Base-by-base conservation (phyloP, 2,329 filamentous ascomycete species). In the Dactylellina leptospora region DNA sequence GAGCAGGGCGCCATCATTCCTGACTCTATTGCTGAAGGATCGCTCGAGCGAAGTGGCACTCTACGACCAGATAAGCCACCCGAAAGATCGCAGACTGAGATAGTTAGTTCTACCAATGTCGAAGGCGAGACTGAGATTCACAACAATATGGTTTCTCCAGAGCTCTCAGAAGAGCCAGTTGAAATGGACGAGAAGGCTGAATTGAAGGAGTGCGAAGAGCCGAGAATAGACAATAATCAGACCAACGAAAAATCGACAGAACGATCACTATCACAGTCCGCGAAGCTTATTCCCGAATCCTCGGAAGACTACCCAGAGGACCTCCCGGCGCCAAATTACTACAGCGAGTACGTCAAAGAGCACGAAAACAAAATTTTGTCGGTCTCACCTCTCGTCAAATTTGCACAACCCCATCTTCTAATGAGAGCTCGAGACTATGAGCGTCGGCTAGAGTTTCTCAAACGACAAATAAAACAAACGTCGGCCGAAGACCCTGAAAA, bases 331-430 rank as follows among this genome's bases (percentile, higher is more conserved):
- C 91, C 93, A 2, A 96, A 91, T 0, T 96, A 93, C 77, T 97
- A 97, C 78, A 93, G 93, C 78, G 92, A 96, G 78, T 91, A 97
- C 85, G 92, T 97, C 36, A 88, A 92, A 64, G 93, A 96, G 77
- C 92, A 96, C 77, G 88, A 96, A 77, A 96, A 92, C 4, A 96
- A 93, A 78, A 90, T 99, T 45, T 82, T 99, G 4, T 99, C 96
- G 0, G 92, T 92, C 0, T 99, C 95, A 0, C 95, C 95, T 0
- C 97, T 96, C 78, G 95, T 99, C 75, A 93, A 92, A 77, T 99
- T 97, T 78, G 90, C 90, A 74, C 92, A 95, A 78, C 95, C 95
- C 0, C 96, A 97, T 79, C 85, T 97, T 22, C 84, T 99, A 36
- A 96, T 95, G 84, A 91, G 91, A 77, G 90, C 95, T 42, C 88